Base-by-base conservation (phyloP, 225 moss, liverwort and hornwort genomes). In the Antitrichia curtipendula region DNA sequence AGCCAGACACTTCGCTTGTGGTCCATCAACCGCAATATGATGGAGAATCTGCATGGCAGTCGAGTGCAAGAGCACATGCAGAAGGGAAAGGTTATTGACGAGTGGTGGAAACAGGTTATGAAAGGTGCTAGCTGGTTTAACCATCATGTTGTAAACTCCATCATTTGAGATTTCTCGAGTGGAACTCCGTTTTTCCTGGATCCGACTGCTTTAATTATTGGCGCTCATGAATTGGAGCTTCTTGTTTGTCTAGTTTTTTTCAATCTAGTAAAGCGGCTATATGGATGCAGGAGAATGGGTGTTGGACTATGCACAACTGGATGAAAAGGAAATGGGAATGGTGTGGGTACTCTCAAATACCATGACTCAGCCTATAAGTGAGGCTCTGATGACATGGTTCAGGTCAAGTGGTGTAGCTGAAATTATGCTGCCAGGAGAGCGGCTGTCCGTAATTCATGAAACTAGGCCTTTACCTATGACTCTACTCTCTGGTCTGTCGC, bases 241-340 rank as follows among this genome's bases (percentile, higher is more conserved):
- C 65, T 60, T 59, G 25, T 73, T 47, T 76, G 77, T 59, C 68
- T 80, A 82, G 17, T 85, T 63, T 63, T 88, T 61, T 60, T n/a
- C 24, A 16, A 45, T 60, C 78, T 66, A 27, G 59, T 87, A 41
- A 88, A 81, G 40, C 47, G 82, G 80, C 45, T 78, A 82, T 82
- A n/a, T 76, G 87, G 54, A 84, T 89, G 91, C 92, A 96, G 96
- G 98, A 75, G 98, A 98, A 66, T 94, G 96, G 90, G 94, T 98
- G 82, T 90, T 98, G 27, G 98, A 98, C 77, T 98, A 98, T 87
- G 96, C 98, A 73, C 95, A 93, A 68, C 86, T 98, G 81, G 98
- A 98, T 89, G 98, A 98, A 64, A 98, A 98, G 92, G 95, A 96
- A 53, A 98, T 98, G 96, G 98, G 98, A 89, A 98, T 98, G 98